Base-by-base conservation (phyloP, 2,329 filamentous ascomycete species). In the Penicillium italicum region DNA sequence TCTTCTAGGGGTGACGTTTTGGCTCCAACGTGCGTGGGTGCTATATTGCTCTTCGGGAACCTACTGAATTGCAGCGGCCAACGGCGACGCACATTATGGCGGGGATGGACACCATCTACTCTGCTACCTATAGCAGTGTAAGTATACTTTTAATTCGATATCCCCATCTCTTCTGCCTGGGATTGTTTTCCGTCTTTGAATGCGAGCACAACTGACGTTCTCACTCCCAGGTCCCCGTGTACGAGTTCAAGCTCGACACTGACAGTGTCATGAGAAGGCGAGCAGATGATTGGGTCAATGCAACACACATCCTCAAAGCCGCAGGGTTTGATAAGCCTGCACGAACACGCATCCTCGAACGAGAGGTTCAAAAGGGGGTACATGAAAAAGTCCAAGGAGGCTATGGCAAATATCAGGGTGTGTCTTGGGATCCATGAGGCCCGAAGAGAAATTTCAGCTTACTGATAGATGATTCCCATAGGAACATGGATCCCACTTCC, bases 311-410 rank as follows among this genome's bases (percentile, higher is more conserved):
- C 57, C 79, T 99, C 46, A 99, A 99, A 72, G 91, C 95, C 38
- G 94, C 94, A 60, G 93, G 93, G 53, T 96, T 96, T 70, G 94
- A 99, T 75, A 99, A 99, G 75, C 94, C 94, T 3, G 91, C 93
- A 12, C 83, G 94, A 71, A 99, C 94, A 38, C 85, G 94, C 61
- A 97, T 99, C 55, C 82, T 99, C 5, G 94, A 99, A 77, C 85
- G 94, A 62, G 94, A 99, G 70, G 93, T 99, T 8, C 94, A 99
- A 69, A 97, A 96, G 74, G 93, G 95, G 41, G 82, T 89, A 5
- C 94, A 99, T 71, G 94, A 97, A 77, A 99, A 99, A 78, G 92
- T 99, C 6, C 94, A 99, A 72, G 94, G 93, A 62, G 94, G 94
- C 16, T 97, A 97, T 74, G 94, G 94, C 67, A 97, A 97, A 84